phyloP scores from a whole-genome alignment of 176 grass and related monocot genomes.

The Carex littledalei region DNA sequence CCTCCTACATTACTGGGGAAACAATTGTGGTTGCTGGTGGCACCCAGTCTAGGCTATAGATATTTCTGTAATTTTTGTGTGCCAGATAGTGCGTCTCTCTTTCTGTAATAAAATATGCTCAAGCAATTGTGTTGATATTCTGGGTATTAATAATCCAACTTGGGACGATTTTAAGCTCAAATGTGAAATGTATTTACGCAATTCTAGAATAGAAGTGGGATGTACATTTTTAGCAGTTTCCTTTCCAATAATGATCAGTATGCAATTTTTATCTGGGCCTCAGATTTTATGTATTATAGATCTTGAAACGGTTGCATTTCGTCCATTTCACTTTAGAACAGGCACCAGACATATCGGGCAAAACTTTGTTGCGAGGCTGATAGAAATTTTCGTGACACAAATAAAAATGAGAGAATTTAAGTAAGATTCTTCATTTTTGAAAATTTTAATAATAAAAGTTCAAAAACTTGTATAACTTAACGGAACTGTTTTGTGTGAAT shows the following conservation, averaged over 20 bases:
- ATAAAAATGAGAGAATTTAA: neutral
- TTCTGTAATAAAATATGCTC: neutral
- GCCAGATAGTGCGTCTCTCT: neutral
- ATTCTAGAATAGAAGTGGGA: neutral
- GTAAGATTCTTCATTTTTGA: no score
- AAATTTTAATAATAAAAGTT: no score
- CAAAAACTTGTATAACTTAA: no score
- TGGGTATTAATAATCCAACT: neutral
- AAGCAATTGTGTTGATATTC: neutral
- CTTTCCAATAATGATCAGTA: neutral
- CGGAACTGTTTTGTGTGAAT: no score
- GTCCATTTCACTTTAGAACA: no score
- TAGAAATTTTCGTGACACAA: neutral
- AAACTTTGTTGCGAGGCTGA: neutral
- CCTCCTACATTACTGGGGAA: conserved; percentile 87
- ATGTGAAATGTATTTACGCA: neutral
- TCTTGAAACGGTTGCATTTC: neutral
- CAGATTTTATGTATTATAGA: neutral
- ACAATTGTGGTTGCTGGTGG: conserved; percentile 83
- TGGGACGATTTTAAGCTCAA: neutral
- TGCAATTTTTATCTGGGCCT: neutral
- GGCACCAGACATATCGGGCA: no score
- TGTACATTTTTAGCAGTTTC: neutral
- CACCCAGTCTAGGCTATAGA: conserved; percentile 59
- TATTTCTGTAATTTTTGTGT: neutral